phyloP scores from a whole-genome alignment of 2,329 filamentous ascomycete species.

The Cordyceps cateniannulata region DNA sequence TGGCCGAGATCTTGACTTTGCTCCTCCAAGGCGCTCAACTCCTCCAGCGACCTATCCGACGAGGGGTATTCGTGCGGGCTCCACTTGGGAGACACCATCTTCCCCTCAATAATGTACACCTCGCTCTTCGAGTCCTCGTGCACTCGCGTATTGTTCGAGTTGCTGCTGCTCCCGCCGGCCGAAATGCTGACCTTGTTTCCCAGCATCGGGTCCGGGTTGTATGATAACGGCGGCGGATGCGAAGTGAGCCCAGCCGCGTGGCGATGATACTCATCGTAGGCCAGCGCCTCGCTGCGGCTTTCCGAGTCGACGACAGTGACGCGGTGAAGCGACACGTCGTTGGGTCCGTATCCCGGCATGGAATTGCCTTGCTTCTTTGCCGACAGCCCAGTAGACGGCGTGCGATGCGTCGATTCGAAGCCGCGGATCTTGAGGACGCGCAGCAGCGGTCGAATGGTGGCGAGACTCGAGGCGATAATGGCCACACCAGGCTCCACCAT shows the following conservation, averaged over 20 bases:
- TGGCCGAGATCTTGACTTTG: conserved; percentile 23
- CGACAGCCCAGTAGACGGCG: conserved; percentile 25
- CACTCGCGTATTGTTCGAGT: neutral
- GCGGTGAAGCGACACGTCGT: conserved; percentile 30
- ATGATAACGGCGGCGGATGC: neutral
- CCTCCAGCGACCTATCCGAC: conserved; percentile 21
- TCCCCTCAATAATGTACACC: conserved; percentile 29
- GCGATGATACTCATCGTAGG: conserved; percentile 16
- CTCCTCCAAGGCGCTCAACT: conserved; percentile 26
- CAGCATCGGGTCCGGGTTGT: conserved; percentile 5
- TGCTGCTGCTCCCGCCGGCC: neutral
- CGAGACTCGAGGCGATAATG: conserved; percentile 47
- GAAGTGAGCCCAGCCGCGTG: conserved; percentile 3
- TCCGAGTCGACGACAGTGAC: conserved; percentile 19
- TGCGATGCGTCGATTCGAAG: conserved; percentile 36
- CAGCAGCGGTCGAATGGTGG: conserved; percentile 48
- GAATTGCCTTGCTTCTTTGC: conserved; percentile 21
- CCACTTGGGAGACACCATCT: conserved; percentile 19
- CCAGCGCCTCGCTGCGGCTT: conserved; percentile 15
- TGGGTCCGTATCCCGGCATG: conserved; percentile 29
- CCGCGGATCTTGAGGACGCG: conserved; percentile 40
- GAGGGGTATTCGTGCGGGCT: conserved; percentile 16
- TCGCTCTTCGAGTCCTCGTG: conserved; percentile 26
- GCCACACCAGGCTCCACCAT: conserved; percentile 51
- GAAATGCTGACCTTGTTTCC: conserved; percentile 6